Evolutionary conservation across 768 basidiomycete genomes (phyloP).

Genomic region (Boletus tomentosulus): DNA sequence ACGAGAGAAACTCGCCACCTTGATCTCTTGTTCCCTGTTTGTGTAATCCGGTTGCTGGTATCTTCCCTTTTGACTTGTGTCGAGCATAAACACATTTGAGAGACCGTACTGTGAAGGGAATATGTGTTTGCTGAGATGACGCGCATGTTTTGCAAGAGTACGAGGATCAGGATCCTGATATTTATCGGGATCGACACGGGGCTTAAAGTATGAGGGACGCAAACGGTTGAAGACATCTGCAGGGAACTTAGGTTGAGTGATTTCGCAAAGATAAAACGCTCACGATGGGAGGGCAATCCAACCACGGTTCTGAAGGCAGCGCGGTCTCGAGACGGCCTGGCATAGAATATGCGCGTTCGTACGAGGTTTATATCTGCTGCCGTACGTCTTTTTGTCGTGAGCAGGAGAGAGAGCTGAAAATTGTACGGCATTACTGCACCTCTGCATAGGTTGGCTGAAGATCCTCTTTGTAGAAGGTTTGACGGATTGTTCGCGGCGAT

Average conservation of each 20-base stretch:
- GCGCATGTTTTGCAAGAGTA: conserved; percentile 45
- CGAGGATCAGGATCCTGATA: conserved; percentile 45
- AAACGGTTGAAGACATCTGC: conserved; percentile 67
- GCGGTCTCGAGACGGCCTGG: conserved; percentile 51
- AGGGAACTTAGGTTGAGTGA: background rate
- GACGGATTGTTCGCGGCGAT: background rate
- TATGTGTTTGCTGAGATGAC: conserved; percentile 75
- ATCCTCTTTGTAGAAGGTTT: conserved; percentile 5
- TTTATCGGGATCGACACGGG: conserved; percentile 21
- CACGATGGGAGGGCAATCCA: conserved; percentile 69
- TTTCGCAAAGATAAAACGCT: conserved; percentile 15
- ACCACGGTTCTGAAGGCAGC: conserved; percentile 48
- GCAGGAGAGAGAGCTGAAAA: background rate
- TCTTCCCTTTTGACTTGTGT: conserved; percentile 21
- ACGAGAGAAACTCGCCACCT: conserved; percentile 37
- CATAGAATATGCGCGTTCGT: conserved; percentile 65
- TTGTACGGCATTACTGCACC: conserved; percentile 6
- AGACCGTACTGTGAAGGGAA: conserved; percentile 80
- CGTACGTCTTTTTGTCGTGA: conserved; percentile 32
- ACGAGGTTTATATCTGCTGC: conserved; percentile 50
- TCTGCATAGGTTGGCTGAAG: conserved; percentile 16
- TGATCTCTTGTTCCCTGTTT: conserved; percentile 67
- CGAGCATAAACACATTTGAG: conserved; percentile 48
- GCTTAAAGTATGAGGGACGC: conserved; percentile 38
- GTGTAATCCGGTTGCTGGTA: conserved; percentile 47